Conservation (phyloP, 371 early-diverging fungal genomes). For the Encephalitozoon romaleae region DNA sequence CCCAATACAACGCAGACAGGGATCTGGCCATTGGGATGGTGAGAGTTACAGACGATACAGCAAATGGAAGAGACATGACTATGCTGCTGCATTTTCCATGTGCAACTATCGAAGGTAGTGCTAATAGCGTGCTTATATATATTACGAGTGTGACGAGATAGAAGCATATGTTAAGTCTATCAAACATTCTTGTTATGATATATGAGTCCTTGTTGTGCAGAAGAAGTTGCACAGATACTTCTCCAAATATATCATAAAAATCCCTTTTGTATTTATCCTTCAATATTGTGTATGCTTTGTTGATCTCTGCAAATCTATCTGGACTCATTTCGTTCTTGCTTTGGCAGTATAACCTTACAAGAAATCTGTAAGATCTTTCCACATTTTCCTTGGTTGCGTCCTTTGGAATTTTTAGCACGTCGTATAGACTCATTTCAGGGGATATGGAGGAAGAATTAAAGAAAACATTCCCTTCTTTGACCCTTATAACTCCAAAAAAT, state of each 20-base stretch:
- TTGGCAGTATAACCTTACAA: constrained; percentile 12
- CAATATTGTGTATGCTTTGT: constrained; percentile 35
- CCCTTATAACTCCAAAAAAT: not conserved
- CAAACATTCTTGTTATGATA: constrained; percentile 30
- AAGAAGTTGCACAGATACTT: not conserved
- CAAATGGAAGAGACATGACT: not conserved
- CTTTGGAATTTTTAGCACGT: constrained; percentile 21
- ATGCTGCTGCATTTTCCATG: not conserved
- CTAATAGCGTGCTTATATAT: not conserved
- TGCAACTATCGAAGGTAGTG: not conserved
- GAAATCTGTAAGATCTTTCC: constrained; percentile 30
- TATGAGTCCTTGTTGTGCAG: constrained; percentile 17
- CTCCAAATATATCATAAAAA: constrained; percentile 43
- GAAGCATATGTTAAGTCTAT: constrained; percentile 12
- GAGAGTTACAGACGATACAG: not conserved
- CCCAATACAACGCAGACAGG: not conserved
- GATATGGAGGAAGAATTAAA: not conserved
- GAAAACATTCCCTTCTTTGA: not conserved
- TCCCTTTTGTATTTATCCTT: constrained; percentile 32
- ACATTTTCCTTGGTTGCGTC: constrained; percentile 26
- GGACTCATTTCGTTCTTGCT: not conserved
- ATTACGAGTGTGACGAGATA: not conserved
- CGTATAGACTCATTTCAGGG: constrained; percentile 35
- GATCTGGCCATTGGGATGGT: not conserved
- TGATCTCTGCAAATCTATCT: constrained; percentile 25